phyloP scores from a whole-genome alignment of 305 asterid species.

The Fraxinus sp. region DNA sequence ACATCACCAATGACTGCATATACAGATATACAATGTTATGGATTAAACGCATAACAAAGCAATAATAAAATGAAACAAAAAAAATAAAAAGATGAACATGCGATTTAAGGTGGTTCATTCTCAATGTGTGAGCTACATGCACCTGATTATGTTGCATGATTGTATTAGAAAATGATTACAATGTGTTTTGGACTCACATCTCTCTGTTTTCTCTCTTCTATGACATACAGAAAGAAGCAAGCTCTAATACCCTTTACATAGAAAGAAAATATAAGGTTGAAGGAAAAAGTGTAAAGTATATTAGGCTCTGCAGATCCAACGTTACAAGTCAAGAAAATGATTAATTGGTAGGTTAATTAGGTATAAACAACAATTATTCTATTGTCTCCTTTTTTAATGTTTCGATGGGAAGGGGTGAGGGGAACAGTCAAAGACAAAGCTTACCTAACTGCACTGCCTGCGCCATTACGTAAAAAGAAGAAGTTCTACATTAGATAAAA shows the following conservation, averaged over 20 bases:
- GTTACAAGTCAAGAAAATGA: background rate
- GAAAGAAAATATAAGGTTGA: background rate
- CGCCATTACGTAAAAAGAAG: background rate
- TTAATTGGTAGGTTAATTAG: background rate
- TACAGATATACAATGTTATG: background rate
- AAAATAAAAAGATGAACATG: too few relatives aligned
- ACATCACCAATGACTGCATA: conserved; percentile 67
- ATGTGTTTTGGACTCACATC: background rate
- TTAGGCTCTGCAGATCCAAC: background rate
- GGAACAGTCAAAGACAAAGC: background rate
- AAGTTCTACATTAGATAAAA: background rate
- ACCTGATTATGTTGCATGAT: background rate
- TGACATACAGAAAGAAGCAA: background rate
- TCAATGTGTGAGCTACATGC: background rate
- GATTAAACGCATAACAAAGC: background rate
- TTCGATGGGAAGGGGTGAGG: background rate
- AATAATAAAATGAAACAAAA: background rate
- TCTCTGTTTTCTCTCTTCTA: background rate
- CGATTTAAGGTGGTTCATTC: background rate
- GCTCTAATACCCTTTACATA: background rate
- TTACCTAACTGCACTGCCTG: background rate
- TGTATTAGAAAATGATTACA: background rate
- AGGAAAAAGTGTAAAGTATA: background rate
- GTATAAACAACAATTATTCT: background rate
- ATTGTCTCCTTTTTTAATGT: background rate